These are phyloP conservation scores for Metarhizium sp. DNA, from an alignment of 2,329 filamentous ascomycete species.

Conservation along the genomic window DNA sequence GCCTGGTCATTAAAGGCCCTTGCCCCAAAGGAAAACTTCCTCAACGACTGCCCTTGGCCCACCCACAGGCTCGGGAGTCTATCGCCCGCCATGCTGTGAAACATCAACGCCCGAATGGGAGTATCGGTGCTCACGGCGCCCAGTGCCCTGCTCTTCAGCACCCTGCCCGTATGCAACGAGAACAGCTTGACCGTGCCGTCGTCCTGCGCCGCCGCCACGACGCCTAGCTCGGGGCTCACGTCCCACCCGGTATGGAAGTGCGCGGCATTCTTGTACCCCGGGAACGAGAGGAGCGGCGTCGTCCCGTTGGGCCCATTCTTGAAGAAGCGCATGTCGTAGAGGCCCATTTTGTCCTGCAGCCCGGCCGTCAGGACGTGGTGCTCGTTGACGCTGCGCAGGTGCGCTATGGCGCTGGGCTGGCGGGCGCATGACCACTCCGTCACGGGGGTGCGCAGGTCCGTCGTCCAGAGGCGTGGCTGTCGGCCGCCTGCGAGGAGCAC, in stretches of 20 bases:
- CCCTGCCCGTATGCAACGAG: constrained; percentile 35
- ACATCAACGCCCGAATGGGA: constrained; percentile 35
- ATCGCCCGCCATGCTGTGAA: constrained; percentile 31
- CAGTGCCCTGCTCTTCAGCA: constrained; percentile 20
- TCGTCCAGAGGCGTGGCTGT: constrained; percentile 32
- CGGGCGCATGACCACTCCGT: constrained; percentile 21
- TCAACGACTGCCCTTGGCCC: constrained; percentile 25
- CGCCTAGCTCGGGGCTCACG: constrained; percentile 33
- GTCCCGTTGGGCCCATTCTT: constrained; percentile 12
- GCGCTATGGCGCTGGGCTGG: constrained; percentile 34
- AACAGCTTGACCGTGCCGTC: constrained; percentile 39
- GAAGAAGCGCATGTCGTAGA: constrained; percentile 47
- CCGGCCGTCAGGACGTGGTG: constrained; percentile 46
- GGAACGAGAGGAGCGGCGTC: constrained; percentile 36
- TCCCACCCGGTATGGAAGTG: constrained; percentile 43
- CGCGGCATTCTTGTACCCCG: constrained; percentile 39
- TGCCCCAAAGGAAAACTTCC: constrained; percentile 35
- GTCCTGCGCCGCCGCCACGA: constrained; percentile 46
- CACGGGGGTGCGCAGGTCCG: constrained; percentile 33
- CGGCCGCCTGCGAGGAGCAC: constrained; percentile 43
- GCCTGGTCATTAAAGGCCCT: constrained; percentile 23
- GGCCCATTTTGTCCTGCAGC: constrained; percentile 35
- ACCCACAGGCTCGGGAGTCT: constrained; percentile 37
- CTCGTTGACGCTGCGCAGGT: constrained; percentile 37
- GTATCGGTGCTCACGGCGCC: constrained; percentile 12